Evolutionary conservation across 495 filamentous ascomycete genomes (phyloP), one percentile per base, ranked within the genome.

Genomic region (Jackrogersella multiformis): DNA sequence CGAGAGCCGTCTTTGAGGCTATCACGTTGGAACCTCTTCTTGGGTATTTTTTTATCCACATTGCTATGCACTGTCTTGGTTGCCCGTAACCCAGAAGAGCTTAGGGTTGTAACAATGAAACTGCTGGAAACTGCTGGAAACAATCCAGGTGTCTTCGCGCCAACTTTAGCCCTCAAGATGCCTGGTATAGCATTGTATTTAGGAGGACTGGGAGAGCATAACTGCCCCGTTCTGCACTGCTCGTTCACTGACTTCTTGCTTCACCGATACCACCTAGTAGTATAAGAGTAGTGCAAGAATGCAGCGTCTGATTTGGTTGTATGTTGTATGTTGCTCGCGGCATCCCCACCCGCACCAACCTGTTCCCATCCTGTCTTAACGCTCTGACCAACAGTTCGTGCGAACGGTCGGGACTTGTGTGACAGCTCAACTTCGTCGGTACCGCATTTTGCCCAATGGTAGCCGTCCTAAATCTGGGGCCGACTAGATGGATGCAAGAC

Each of bases 311-410:
- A 55, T 38, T 44, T 32, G 42, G n/a, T 39, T 34, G 45, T 35
- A 38, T 15, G n/a, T 30, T 8, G 8, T 44, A 24, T 16, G 39
- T 53, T 54, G 42, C 28, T 39, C 8, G 57, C 48, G 23, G 30
- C 16, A 28, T 61, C 36, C 36, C 61, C 39, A 56, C 61, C 21
- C 42, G 32, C 55, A 51, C 53, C 26, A 8, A 13, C 45, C n/a
- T 51, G 46, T 36, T 23, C 15, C 8, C 46, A 13, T 57, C 26
- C 39, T 74, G 73, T 76, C 67, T 77, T 68, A 66, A 65, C 74
- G 79, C 80, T 73, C 64, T 75, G 77, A 65, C 75, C 80, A 82
- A 44, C 64, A 64, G 80, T 80, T 81, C 77, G 71, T 78, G 70
- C 70, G 61, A 72, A 57, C 67, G 54, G 58, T 73, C 72, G 72